Conservation (phyloP, 768 basidiomycete species). For the Ramaria rubella region DNA sequence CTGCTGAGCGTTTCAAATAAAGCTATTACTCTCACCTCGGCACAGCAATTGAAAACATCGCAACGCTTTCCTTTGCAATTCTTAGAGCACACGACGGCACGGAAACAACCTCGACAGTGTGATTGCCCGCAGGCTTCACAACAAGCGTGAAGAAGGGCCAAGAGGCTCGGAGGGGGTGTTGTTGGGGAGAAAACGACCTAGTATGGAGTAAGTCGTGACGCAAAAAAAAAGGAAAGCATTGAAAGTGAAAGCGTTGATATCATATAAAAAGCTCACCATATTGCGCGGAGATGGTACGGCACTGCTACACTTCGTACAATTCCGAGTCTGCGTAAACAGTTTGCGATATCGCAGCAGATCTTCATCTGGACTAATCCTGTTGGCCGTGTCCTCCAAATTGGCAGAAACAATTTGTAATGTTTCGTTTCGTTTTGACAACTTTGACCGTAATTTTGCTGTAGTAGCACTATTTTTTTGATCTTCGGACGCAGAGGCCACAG, state of each 20-base stretch:
- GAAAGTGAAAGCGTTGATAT: not conserved
- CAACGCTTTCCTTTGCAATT: conserved; percentile 40
- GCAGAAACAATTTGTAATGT: too few species aligned
- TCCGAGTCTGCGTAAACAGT: conserved; percentile 31
- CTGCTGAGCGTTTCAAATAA: conserved; percentile 44
- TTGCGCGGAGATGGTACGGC: conserved; percentile 35
- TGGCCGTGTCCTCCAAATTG: not conserved
- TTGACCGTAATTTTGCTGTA: not conserved
- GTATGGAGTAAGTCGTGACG: too few species aligned
- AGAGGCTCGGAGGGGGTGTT: conserved; percentile 19
- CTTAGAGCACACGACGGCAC: conserved; percentile 29
- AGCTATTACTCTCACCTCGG: conserved; percentile 43
- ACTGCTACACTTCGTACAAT: conserved; percentile 34
- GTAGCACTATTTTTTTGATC: not conserved
- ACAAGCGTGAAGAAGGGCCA: conserved; percentile 36
- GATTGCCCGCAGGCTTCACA: conserved; percentile 39
- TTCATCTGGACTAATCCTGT: conserved; percentile 24
- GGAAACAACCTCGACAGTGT: conserved; percentile 47
- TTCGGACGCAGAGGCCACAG: not conserved
- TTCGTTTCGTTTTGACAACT: not conserved
- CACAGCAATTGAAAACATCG: conserved; percentile 36
- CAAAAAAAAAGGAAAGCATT: not conserved
- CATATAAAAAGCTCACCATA: conserved; percentile 25
- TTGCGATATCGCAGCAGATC: conserved; percentile 28
- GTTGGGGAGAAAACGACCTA: conserved; percentile 25